Conservation (phyloP, 768 basidiomycete species). For the Punctularia strigosozonata region DNA sequence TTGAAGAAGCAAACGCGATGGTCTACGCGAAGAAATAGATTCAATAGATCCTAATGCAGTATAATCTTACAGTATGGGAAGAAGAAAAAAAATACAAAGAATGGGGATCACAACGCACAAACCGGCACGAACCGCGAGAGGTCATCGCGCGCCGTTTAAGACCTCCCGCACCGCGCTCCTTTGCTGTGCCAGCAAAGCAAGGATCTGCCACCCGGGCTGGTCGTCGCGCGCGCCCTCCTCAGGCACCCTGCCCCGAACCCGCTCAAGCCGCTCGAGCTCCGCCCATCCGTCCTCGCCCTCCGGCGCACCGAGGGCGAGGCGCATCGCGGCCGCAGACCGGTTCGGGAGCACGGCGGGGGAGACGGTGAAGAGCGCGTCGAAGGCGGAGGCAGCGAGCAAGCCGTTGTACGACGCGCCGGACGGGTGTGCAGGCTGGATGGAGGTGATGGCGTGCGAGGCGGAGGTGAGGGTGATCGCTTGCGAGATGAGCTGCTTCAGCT, state of each 20-base stretch:
- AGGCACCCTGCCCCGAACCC: slow-evolving; percentile 54
- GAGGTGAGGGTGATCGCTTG: slow-evolving; percentile 70
- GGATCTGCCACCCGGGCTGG: slow-evolving; percentile 74
- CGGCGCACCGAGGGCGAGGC: slow-evolving; percentile 45
- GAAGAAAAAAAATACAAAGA: no score
- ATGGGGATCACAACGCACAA: not conserved
- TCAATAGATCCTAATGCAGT: no score
- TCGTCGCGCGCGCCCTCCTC: no score
- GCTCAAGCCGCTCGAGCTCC: slow-evolving; percentile 49
- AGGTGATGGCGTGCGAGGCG: slow-evolving; percentile 64
- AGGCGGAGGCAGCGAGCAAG: slow-evolving; percentile 54
- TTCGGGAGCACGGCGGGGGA: slow-evolving; percentile 72
- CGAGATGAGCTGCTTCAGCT: slow-evolving; percentile 74
- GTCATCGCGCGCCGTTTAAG: slow-evolving; percentile 16
- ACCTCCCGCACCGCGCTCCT: slow-evolving; percentile 63
- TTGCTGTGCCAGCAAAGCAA: slow-evolving; percentile 62
- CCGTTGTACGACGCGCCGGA: slow-evolving; percentile 17
- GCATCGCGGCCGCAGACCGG: slow-evolving; percentile 66
- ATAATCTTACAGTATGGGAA: no score
- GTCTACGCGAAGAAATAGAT: no score
- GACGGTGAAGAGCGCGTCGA: slow-evolving; percentile 68
- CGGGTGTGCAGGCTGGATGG: slow-evolving; percentile 47
- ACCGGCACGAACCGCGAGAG: not conserved
- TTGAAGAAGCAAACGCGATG: no score
- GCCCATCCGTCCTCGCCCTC: slow-evolving; percentile 40